Evolutionary conservation across 1,139 yeast genomes (phyloP), one percentile per base, ranked within the genome.

Genomic region (Geotrichum reessii): DNA sequence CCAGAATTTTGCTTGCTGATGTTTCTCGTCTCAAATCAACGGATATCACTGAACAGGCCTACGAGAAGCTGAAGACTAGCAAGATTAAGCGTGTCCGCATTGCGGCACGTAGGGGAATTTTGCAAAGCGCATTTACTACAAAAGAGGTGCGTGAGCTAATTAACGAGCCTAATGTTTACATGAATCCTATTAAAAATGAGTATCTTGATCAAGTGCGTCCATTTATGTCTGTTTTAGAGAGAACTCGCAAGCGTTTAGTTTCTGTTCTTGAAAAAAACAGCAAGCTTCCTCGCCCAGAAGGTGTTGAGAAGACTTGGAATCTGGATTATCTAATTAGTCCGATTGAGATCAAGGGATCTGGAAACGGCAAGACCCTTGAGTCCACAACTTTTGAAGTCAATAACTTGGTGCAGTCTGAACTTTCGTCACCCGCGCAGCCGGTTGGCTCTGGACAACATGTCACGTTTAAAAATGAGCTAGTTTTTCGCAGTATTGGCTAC

Each of bases 71-170:
- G 58, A 69, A 74, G 49, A 68, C 69, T 12, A 83, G 89, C 55
- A 75, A 73, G 0, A 85, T 93, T 12, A 75, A 81, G 63, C 77
- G 78, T 14, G 90, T 93, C 7, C 80, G 81, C 58, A 81, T 95
- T 25, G 85, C 89, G 46, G 99, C 92, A 0, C 80, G 99, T 65
- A 79, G 97, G 68, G 97, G 97, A 0, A 75, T 91, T 28, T 62
- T 74, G 25, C 76, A 73, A 51, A 86, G 95, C 50, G 95, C 97
- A 19, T 93, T 92, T 71, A 87, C 98, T 2, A 92, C 90, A 66
- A 93, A 91, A 69, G 99, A 93, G 71, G 78, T 93, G 21, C 79
- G 98, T 65, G 99, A 93, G 68, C 75, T 93, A 50, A 75, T 92
- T 66, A 86, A 84, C 61, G 75, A 91, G 60, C 75, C 80, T 2